A percentile compares a stretch with the other conserved stretches of the same genome.
Evolutionary conservation across 768 basidiomycete species (phyloP).

Genomic region (Lactarius tabidus): DNA sequence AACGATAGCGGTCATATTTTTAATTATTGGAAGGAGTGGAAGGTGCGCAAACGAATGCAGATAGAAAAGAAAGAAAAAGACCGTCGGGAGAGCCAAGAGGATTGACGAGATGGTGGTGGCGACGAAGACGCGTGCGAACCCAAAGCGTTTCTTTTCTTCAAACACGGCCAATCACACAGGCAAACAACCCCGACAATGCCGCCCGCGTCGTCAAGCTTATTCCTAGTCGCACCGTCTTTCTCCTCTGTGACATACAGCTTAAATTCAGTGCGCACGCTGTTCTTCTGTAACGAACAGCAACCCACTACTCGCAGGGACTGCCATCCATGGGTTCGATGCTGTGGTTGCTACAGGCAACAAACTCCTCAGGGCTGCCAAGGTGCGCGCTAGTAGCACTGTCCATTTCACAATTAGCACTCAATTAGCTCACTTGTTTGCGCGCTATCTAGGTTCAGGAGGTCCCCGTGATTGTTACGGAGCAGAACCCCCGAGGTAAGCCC

Average conservation of each 20-base stretch:
- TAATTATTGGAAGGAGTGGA: conserved; percentile 35
- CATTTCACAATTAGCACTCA: neutral
- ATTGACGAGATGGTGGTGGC: conserved; percentile 30
- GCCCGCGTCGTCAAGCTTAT: too few relatives aligned
- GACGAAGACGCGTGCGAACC: conserved; percentile 25
- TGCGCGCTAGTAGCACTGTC: conserved; percentile 26
- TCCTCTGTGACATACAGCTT: conserved; percentile 82
- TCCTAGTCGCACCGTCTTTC: conserved; percentile 52
- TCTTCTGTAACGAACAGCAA: neutral
- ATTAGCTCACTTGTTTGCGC: neutral
- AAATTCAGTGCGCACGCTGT: conserved; percentile 55
- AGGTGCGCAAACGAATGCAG: conserved; percentile 33
- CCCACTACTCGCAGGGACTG: conserved; percentile 34
- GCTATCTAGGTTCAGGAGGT: conserved; percentile 57
- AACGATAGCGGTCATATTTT: conserved; percentile 35
- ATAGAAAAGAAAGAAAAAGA: conserved; percentile 37
- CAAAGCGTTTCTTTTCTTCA: conserved; percentile 17
- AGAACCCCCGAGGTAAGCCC: conserved; percentile 69
- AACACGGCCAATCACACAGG: too few relatives aligned
- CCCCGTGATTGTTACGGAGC: conserved; percentile 78
- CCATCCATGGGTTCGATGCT: conserved; percentile 67
- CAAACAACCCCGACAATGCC: conserved; percentile 27
- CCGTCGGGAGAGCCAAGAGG: conserved; percentile 29
- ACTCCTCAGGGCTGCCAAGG: conserved; percentile 73
- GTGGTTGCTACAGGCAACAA: conserved; percentile 69